Conservation (phyloP, 2,329 filamentous ascomycete species). For the Venturiaceae sp. region DNA sequence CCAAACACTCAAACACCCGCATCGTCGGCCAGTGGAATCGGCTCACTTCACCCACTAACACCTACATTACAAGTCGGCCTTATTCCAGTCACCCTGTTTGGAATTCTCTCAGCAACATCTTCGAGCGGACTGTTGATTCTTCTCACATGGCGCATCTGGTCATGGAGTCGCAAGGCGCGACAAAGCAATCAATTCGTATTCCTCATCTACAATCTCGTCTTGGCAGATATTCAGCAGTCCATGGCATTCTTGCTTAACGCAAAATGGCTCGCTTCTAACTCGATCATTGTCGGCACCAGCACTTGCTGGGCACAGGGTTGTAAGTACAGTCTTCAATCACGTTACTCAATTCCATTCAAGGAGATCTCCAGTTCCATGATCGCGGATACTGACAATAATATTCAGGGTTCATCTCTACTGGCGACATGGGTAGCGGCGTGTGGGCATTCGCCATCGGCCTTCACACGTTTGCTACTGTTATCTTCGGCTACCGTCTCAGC, state of each 20-base stretch:
- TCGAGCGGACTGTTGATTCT: constrained; percentile 32
- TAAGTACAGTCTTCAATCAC: constrained; percentile 8
- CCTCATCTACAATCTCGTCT: constrained; percentile 58
- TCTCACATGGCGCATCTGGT: constrained; percentile 38
- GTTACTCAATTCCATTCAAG: too few relatives aligned
- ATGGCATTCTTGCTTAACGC: constrained; percentile 54
- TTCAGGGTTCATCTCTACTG: constrained; percentile 48
- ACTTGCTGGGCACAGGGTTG: constrained; percentile 59
- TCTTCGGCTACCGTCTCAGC: constrained; percentile 43
- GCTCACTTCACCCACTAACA: constrained; percentile 21
- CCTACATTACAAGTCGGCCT: constrained; percentile 28
- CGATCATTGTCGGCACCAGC: constrained; percentile 42
- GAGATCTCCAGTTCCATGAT: background rate
- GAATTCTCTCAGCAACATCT: constrained; percentile 36
- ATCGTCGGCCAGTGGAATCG: background rate
- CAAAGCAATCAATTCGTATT: constrained; percentile 49
- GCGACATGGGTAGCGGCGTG: constrained; percentile 55
- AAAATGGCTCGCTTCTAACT: constrained; percentile 45
- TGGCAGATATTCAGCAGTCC: constrained; percentile 59
- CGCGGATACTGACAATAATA: background rate
- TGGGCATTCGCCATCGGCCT: constrained; percentile 58
- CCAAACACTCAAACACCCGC: background rate
- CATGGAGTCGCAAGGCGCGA: constrained; percentile 23
- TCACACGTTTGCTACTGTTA: constrained; percentile 56
- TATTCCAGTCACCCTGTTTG: constrained; percentile 35